Evolutionary conservation across 2,329 filamentous ascomycete genomes (phyloP).

Genomic region (Aspergillus spinulosporus): DNA sequence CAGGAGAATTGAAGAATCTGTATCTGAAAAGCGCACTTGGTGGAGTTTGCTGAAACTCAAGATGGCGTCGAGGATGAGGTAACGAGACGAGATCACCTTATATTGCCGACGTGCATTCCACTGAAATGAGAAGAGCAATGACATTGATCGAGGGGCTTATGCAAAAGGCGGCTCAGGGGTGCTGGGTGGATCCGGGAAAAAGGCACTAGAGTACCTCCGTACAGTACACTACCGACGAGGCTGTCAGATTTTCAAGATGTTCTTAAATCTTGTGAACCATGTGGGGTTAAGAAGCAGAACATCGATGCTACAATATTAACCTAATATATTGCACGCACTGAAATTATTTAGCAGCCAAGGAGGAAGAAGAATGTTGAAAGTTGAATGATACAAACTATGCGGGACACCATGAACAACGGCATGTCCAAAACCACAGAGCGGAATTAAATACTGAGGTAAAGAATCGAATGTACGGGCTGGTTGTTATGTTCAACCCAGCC

Average conservation of each 20-base stretch:
- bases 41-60: not conserved
- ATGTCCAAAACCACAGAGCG: too few relatives aligned
- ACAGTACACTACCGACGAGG: not conserved
- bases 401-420: too few relatives aligned
- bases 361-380: too few relatives aligned
- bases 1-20: not conserved
- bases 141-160: conserved; percentile 10
- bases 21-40: not conserved
- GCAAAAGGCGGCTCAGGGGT: conserved; percentile 8
- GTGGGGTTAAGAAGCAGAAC: too few relatives aligned
- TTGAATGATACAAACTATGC: too few relatives aligned
- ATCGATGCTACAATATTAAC: too few relatives aligned
- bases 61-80: not conserved
- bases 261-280: too few relatives aligned
- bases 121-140: not conserved
- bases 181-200: conserved; percentile 3
- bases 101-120: not conserved
- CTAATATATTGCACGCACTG: too few relatives aligned
- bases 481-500: too few relatives aligned
- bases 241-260: not conserved
- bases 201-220: not conserved
- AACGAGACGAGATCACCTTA: not conserved
- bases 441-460: too few relatives aligned
- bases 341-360: too few relatives aligned
- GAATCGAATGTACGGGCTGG: too few relatives aligned